Conservation (phyloP, 208 protist genomes). For the Trypanosoma scelopori region DNA sequence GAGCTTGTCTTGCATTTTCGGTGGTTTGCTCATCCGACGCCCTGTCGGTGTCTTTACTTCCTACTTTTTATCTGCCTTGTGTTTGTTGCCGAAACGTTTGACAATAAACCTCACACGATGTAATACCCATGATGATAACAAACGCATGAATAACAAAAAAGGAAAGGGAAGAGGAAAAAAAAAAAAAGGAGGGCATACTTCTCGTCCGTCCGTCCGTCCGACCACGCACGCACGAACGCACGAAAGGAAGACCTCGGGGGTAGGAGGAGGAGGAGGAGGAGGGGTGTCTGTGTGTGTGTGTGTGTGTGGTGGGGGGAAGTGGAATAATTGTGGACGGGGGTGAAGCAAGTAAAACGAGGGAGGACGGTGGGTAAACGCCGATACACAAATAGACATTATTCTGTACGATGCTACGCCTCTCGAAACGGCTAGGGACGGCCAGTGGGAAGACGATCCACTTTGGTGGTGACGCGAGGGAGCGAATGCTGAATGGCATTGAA, state of each 20-base stretch:
- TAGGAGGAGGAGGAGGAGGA: neutral
- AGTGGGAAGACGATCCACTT: slow-evolving; percentile 96
- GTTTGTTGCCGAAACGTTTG: neutral
- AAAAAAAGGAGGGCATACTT: no score
- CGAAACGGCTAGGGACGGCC: slow-evolving; percentile 25
- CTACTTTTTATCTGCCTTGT: slow-evolving; percentile 10
- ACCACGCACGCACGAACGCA: neutral
- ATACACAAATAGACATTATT: neutral
- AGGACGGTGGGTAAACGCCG: no score
- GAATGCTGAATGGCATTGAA: slow-evolving; percentile 97
- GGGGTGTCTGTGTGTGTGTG: slow-evolving; percentile 1
- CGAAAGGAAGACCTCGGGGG: neutral
- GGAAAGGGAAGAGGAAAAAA: neutral
- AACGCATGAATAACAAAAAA: neutral
- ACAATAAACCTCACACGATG: no score
- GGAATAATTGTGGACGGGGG: no score
- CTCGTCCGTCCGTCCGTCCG: no score
- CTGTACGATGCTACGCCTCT: slow-evolving; percentile 13
- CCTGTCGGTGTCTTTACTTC: neutral
- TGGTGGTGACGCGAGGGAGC: slow-evolving; percentile 91
- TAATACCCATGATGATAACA: no score
- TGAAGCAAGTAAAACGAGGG: no score
- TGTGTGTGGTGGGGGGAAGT: neutral
- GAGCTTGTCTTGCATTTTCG: no score
- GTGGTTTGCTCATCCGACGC: slow-evolving; percentile 8